Evolutionary conservation across 371 early-diverging fungal genomes (phyloP).

Genomic region (Umbelopsis sp.): DNA sequence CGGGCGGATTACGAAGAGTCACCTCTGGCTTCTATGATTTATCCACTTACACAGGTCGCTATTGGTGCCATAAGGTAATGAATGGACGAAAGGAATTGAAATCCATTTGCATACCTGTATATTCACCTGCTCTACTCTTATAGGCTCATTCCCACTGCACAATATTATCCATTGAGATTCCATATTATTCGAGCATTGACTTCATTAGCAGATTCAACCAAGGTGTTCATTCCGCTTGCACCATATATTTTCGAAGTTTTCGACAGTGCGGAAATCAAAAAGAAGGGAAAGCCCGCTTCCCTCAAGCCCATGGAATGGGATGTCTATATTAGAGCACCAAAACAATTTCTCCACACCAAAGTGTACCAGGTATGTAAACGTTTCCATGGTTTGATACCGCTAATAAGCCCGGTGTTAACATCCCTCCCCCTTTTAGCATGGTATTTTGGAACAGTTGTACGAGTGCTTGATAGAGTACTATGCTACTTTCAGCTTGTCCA

Average conservation of each 20-base stretch:
- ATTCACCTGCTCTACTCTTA: background rate
- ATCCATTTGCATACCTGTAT: no score
- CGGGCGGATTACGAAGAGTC: slow-evolving; percentile 54
- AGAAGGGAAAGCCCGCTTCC: slow-evolving; percentile 71
- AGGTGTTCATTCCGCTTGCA: slow-evolving; percentile 84
- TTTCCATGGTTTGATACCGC: background rate
- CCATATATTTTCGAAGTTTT: slow-evolving; percentile 82
- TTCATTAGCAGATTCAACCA: slow-evolving; percentile 69
- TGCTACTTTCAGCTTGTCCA: slow-evolving; percentile 67
- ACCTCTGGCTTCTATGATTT: slow-evolving; percentile 79
- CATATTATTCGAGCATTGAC: slow-evolving; percentile 76
- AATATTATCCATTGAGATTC: slow-evolving; percentile 91
- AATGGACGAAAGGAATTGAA: background rate
- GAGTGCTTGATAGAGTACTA: slow-evolving; percentile 74
- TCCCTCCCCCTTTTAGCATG: slow-evolving; percentile 49
- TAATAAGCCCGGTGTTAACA: background rate
- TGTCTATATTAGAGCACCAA: slow-evolving; percentile 74
- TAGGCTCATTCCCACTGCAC: slow-evolving; percentile 83
- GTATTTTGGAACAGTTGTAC: slow-evolving; percentile 75
- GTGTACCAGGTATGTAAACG: slow-evolving; percentile 62
- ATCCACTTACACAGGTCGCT: slow-evolving; percentile 89
- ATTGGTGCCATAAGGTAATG: slow-evolving; percentile 70
- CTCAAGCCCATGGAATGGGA: slow-evolving; percentile 84
- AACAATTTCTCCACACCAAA: slow-evolving; percentile 78
- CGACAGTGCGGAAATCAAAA: slow-evolving; percentile 55